A percentile compares a stretch with the other conserved stretches of the same genome.
phyloP scores from a whole-genome alignment of 441 rosid genomes.

The Viola pubescens region DNA sequence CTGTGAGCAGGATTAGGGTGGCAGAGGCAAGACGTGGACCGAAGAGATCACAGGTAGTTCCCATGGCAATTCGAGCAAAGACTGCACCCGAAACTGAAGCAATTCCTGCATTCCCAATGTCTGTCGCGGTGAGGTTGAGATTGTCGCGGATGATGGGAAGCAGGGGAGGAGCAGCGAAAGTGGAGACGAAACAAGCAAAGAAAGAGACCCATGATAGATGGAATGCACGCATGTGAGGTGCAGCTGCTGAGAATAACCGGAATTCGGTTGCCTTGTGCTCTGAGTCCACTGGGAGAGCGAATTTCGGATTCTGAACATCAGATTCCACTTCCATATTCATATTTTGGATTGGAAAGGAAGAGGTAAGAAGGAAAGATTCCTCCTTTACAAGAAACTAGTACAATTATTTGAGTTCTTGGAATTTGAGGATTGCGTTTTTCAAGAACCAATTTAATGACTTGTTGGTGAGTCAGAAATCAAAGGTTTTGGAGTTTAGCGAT shows the following conservation, averaged over 20 bases:
- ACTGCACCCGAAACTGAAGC: slow-evolving; percentile 12
- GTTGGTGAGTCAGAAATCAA: neutral
- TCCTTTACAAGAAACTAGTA: neutral
- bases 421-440: neutral
- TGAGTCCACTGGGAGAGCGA: slow-evolving; percentile 13
- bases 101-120: slow-evolving; percentile 13
- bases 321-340: slow-evolving; percentile 4
- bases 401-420: too few relatives aligned
- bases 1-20: slow-evolving; percentile 7
- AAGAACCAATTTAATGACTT: neutral
- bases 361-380: neutral
- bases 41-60: slow-evolving; percentile 10
- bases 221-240: slow-evolving; percentile 14
- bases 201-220: slow-evolving; percentile 14
- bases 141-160: slow-evolving; percentile 14
- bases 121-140: slow-evolving; percentile 14
- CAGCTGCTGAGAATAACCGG: slow-evolving; percentile 5
- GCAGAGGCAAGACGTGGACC: slow-evolving; percentile 15
- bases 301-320: neutral
- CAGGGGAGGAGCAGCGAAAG: slow-evolving; percentile 15
- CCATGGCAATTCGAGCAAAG: slow-evolving; percentile 11
- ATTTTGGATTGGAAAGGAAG: neutral
- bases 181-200: slow-evolving; percentile 9
- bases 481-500: neutral
- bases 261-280: slow-evolving; percentile 13